Evolutionary conservation across 2,329 filamentous ascomycete genomes (phyloP).

Genomic region (Nemania sp.): DNA sequence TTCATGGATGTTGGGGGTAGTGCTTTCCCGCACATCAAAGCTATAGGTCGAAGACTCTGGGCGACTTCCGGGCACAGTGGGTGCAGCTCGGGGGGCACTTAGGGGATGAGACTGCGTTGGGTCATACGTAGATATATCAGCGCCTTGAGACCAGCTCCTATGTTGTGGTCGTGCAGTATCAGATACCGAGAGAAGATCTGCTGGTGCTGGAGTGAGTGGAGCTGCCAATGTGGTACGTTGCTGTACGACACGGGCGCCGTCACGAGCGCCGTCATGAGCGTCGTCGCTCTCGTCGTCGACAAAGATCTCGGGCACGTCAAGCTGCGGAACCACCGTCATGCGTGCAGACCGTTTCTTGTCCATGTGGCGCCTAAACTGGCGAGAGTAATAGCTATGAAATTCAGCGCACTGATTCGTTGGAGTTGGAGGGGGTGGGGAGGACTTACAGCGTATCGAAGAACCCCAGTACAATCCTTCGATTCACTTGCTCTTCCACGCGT

Average conservation of each 20-base stretch:
- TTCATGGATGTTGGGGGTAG: conserved; percentile 50
- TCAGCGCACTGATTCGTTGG: conserved; percentile 22
- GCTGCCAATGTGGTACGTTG: conserved; percentile 40
- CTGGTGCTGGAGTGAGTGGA: conserved; percentile 31
- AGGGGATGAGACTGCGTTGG: conserved; percentile 55
- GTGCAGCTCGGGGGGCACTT: conserved; percentile 55
- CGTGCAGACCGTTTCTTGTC: conserved; percentile 74
- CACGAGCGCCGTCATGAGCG: conserved; percentile 35
- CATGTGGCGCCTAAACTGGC: conserved; percentile 76
- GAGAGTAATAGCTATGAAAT: conserved; percentile 71
- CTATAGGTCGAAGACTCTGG: conserved; percentile 60
- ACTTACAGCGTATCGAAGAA: conserved; percentile 90
- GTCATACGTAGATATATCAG: conserved; percentile 51
- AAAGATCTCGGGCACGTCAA: conserved; percentile 86
- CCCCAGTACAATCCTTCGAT: conserved; percentile 84
- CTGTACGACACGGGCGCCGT: conserved; percentile 31
- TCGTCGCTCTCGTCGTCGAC: conserved; percentile 75
- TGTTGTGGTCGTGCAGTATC: conserved; percentile 45
- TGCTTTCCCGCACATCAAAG: conserved; percentile 59
- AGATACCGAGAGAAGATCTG: conserved; percentile 45
- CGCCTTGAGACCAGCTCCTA: conserved; percentile 49
- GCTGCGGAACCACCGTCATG: conserved; percentile 77
- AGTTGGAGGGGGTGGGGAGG: background rate
- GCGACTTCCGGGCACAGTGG: conserved; percentile 47
- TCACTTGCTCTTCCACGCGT: conserved; percentile 92